These are phyloP conservation scores for Leccinum subfulvum DNA, from an alignment of 1,284 basidiomycete genomes.

Conservation along the genomic window DNA sequence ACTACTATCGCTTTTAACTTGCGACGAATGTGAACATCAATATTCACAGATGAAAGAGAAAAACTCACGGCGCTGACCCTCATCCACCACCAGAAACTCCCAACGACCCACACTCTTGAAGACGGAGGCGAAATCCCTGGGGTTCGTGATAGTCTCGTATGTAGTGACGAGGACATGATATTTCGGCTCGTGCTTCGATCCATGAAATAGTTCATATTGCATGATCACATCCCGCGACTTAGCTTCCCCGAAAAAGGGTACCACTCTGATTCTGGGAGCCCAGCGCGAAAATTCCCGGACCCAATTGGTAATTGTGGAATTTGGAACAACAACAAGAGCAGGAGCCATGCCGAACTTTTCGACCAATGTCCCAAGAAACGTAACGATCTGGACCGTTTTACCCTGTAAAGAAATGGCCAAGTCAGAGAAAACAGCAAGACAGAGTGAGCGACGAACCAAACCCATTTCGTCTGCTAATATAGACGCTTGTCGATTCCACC, in stretches of 20 bases:
- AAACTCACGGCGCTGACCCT: slow-evolving; percentile 83
- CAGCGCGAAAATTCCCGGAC: slow-evolving; percentile 88
- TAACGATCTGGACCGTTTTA: slow-evolving; percentile 91
- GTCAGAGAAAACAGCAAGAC: slow-evolving; percentile 8
- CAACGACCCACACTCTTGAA: slow-evolving; percentile 85
- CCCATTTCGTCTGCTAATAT: slow-evolving; percentile 99
- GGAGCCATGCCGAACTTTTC: slow-evolving; percentile 66
- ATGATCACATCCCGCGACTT: slow-evolving; percentile 80
- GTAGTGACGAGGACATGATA: slow-evolving; percentile 88
- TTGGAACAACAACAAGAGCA: slow-evolving; percentile 89
- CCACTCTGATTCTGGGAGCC: slow-evolving; percentile 80
- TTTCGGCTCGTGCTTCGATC: slow-evolving; percentile 52
- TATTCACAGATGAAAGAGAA: background rate
- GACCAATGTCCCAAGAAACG: slow-evolving; percentile 81
- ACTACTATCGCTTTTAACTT: slow-evolving; percentile 81
- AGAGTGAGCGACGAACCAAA: slow-evolving; percentile 47
- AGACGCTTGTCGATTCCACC: slow-evolving; percentile 84
- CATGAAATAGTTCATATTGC: slow-evolving; percentile 79
- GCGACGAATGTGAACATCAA: slow-evolving; percentile 9
- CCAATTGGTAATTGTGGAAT: slow-evolving; percentile 90
- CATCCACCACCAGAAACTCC: slow-evolving; percentile 91
- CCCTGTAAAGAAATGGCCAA: slow-evolving; percentile 47
- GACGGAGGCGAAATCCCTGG: slow-evolving; percentile 66
- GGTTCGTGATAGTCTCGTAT: slow-evolving; percentile 75
- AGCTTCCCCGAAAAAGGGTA: slow-evolving; percentile 80